A percentile compares a stretch with the other conserved stretches of the same genome.
phyloP scores from a whole-genome alignment of 1,139 yeast genomes.

The Meyerozyma carpophila region DNA sequence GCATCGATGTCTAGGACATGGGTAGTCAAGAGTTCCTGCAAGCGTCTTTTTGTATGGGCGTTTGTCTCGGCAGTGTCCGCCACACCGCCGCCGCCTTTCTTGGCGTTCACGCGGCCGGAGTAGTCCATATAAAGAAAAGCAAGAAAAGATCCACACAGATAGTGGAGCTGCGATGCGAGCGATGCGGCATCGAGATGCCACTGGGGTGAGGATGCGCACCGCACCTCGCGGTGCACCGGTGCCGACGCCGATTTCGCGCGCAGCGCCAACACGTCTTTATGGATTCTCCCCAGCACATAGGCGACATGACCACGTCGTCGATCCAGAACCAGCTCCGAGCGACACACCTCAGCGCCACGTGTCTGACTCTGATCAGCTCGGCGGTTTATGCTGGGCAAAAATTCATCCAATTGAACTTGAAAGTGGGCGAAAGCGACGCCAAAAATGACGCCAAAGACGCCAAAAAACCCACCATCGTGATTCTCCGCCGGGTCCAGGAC shows the following conservation, averaged over 20 bases:
- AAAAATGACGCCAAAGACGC: conserved; percentile 7
- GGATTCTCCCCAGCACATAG: conserved; percentile 44
- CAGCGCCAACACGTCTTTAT: conserved; percentile 12
- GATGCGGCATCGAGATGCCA: too few relatives aligned
- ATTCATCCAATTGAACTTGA: conserved; percentile 31
- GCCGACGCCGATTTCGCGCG: neutral
- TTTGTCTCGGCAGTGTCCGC: conserved; percentile 67
- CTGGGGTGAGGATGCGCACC: too few relatives aligned
- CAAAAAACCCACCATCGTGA: conserved; percentile 12
- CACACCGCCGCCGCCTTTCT: conserved; percentile 61
- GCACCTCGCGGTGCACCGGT: neutral
- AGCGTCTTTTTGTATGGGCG: conserved; percentile 58
- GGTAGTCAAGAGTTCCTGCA: conserved; percentile 58
- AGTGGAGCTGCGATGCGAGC: too few relatives aligned
- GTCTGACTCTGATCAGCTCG: conserved; percentile 19
- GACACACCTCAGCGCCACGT: conserved; percentile 28
- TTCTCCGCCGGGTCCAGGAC: conserved; percentile 42
- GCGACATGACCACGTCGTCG: conserved; percentile 40
- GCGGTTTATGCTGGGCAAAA: conserved; percentile 36
- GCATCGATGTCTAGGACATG: conserved; percentile 58
- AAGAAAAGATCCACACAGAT: too few relatives aligned
- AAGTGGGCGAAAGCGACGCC: conserved; percentile 9
- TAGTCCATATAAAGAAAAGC: conserved; percentile 30
- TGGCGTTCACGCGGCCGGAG: conserved; percentile 39
- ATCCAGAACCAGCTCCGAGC: conserved; percentile 32